Evolutionary conservation across 106 monocot species (phyloP), one percentile per base, ranked within the genome.

Genomic region (Agapanthus africanus): DNA sequence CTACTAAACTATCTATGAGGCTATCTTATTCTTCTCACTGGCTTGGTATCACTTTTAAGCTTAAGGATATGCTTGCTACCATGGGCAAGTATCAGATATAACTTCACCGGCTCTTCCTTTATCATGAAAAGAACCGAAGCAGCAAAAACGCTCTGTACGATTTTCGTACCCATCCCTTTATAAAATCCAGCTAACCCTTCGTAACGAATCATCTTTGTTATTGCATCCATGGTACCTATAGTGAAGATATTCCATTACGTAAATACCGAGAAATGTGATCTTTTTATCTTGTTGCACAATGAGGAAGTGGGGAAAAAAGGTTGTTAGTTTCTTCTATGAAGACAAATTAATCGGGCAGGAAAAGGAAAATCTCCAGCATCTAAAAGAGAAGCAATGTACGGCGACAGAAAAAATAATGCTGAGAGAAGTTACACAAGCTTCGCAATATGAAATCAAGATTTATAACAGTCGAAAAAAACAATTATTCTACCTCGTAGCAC

Each of bases 161-260:
- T 90, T 59, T 94, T 94, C 30, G 93, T 94, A 79, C 87, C 59
- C 90, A 94, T 94, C 50, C 93, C 93, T 78, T 84, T 90, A 62
- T 94, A 94, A 63, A 90, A 78, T 11, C 75, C 93, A 14, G 74
- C 62, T 6, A 84, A 38, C 23, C 93, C 93, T 78, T 94, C 90
- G 32, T 94, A 70, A 11, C 37, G 79, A 11, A 87, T 76, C 87
- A 94, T 90, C 67, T 94, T 94, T 4, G 68, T 59, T 19, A 94
- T 87, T 19, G 90, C 90, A 80, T 94, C 90, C 4, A 77, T 65
- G 4, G 90, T 94, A 13, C 93, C 93, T 93, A 79, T 25, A 56
- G 40, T 39, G 22, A 50, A 65, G 64, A 65, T 39, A 65, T 14
- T 36, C n/a, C 36, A 35, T 34, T 35, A 36, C 35, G 0, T 34